phyloP scores from a whole-genome alignment of 305 asterid genomes.

The Rubia peregrina region DNA sequence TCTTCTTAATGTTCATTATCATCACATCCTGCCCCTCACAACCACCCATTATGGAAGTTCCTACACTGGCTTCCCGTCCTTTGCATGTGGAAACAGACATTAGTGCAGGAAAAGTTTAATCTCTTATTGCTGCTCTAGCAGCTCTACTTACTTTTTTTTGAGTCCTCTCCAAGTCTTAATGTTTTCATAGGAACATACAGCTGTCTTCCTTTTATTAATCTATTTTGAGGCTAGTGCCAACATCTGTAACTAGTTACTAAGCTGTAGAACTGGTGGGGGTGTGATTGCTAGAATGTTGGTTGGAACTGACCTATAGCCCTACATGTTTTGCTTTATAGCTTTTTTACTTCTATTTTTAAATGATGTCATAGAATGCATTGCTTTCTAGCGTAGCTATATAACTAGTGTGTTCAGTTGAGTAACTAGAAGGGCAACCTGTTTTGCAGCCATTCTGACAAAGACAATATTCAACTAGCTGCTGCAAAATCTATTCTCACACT shows the following conservation, averaged over 20 bases:
- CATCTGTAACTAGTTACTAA: neutral
- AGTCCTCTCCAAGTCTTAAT: neutral
- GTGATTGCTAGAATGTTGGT: neutral
- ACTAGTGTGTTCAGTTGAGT: neutral
- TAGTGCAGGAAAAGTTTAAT: neutral
- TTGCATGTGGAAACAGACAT: neutral
- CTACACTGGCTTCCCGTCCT: constrained; percentile 4
- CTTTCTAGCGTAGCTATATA: neutral
- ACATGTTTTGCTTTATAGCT: neutral
- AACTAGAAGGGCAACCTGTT: constrained; percentile 14
- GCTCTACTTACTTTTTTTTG: neutral
- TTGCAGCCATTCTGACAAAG: constrained; percentile 58
- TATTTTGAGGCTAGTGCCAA: neutral
- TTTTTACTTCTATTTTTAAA: neutral
- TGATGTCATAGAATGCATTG: neutral
- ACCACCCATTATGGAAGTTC: neutral
- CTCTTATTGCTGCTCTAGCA: neutral
- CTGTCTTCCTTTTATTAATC: neutral
- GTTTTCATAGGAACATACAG: neutral
- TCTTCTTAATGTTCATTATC: neutral
- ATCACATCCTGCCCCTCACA: neutral
- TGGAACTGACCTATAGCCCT: neutral
- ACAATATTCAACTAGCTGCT: constrained; percentile 66
- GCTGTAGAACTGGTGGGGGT: neutral
- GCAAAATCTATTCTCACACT: constrained; percentile 82